Percentiles rank a stretch among this genome's conserved stretches.
phyloP scores from a whole-genome alignment of 2,329 filamentous ascomycete genomes.

The Parafenestella ontariensis region DNA sequence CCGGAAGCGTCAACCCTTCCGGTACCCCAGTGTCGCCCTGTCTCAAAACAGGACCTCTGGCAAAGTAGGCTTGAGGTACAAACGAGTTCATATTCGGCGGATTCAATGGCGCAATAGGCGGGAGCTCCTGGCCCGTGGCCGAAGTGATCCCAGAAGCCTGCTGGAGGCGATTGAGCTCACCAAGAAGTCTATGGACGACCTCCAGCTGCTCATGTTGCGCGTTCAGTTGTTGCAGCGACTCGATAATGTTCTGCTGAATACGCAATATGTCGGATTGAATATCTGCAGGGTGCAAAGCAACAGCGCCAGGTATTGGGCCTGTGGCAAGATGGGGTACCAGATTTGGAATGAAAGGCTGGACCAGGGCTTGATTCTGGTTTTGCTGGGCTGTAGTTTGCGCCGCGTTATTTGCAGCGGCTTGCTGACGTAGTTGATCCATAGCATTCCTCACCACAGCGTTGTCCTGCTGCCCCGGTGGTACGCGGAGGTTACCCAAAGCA shows the following conservation, averaged over 20 bases:
- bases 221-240: slow-evolving; percentile 44
- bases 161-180: slow-evolving; percentile 41
- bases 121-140: slow-evolving; percentile 34
- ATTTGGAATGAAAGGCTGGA: slow-evolving; percentile 15
- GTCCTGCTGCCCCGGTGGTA: slow-evolving; percentile 36
- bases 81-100: slow-evolving; percentile 24
- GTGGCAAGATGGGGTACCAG: slow-evolving; percentile 10
- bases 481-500: slow-evolving; percentile 43
- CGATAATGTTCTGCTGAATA: slow-evolving; percentile 47
- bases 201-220: slow-evolving; percentile 45
- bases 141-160: slow-evolving; percentile 34
- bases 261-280: slow-evolving; percentile 47
- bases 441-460: slow-evolving; percentile 32
- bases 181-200: slow-evolving; percentile 40
- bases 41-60: slow-evolving; percentile 39
- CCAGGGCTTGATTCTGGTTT: slow-evolving; percentile 17
- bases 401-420: slow-evolving; percentile 30
- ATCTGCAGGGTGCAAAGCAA: slow-evolving; percentile 40
- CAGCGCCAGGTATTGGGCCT: slow-evolving; percentile 25
- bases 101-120: slow-evolving; percentile 33
- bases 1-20: slow-evolving; percentile 44
- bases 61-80: slow-evolving; percentile 42
- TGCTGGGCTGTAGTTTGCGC: slow-evolving; percentile 29
- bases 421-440: slow-evolving; percentile 32
- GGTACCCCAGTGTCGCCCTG: slow-evolving; percentile 46